Conservation (phyloP, 345 rosid species). For the Erucastrum elatum region DNA sequence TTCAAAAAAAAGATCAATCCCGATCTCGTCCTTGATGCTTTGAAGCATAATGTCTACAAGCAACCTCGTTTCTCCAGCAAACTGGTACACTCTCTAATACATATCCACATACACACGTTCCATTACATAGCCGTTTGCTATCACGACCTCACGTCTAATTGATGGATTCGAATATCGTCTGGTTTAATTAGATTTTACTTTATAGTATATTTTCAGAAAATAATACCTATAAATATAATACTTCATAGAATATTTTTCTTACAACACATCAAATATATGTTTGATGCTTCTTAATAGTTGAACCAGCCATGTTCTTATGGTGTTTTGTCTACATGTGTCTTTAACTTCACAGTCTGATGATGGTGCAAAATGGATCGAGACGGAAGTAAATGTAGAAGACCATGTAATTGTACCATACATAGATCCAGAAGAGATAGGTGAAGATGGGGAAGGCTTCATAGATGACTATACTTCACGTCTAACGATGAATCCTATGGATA, state of each 20-base stretch:
- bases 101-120: neutral
- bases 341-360: conserved; percentile 8
- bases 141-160: neutral
- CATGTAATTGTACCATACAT: conserved; percentile 59
- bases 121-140: neutral
- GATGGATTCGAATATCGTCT: neutral
- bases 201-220: neutral
- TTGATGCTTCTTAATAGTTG: neutral
- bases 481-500: conserved; percentile 53
- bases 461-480: conserved; percentile 69
- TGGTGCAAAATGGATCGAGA: conserved; percentile 55
- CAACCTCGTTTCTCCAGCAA: conserved; percentile 89
- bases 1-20: conserved; percentile 50
- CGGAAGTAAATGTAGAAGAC: conserved; percentile 53
- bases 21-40: conserved; percentile 45
- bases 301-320: neutral
- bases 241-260: neutral
- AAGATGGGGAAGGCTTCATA: conserved; percentile 51
- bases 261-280: neutral
- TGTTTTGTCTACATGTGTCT: neutral
- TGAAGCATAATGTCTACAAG: conserved; percentile 53
- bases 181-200: neutral
- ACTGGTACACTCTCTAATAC: conserved; percentile 41
- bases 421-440: conserved; percentile 41
- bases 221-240: no score